Conservation (phyloP, 129 eudicot genomes). For the Silybum marianum region DNA sequence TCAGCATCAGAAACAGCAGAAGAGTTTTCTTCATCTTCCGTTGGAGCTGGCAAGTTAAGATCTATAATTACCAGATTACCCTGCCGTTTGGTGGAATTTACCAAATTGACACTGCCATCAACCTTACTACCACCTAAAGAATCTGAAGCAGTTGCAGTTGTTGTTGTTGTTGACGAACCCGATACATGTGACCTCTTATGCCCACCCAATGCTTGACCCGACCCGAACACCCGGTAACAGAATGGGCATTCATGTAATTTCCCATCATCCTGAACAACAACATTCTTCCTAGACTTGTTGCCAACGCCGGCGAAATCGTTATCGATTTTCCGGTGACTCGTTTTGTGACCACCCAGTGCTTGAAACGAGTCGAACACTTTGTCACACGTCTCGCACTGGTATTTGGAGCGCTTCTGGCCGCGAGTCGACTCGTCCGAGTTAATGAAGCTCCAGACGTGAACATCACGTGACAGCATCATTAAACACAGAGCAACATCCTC, state of each 20-base stretch:
- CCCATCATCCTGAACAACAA: slow-evolving; percentile 1
- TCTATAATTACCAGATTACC: slow-evolving; percentile 32
- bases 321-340: slow-evolving; percentile 39
- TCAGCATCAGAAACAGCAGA: slow-evolving; percentile 34
- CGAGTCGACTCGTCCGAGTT: background rate
- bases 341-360: slow-evolving; percentile 57
- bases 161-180: slow-evolving; percentile 7
- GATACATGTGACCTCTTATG: slow-evolving; percentile 54
- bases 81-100: background rate
- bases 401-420: slow-evolving; percentile 9
- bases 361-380: slow-evolving; percentile 47
- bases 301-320: slow-evolving; percentile 14
- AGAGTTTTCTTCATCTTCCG: slow-evolving; percentile 43
- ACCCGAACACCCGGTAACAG: slow-evolving; percentile 50
- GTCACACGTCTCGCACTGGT: slow-evolving; percentile 43
- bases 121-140: slow-evolving; percentile 2
- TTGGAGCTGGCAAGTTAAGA: slow-evolving; percentile 58
- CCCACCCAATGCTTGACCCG: slow-evolving; percentile 70
- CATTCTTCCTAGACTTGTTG: background rate
- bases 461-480: slow-evolving; percentile 61
- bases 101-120: slow-evolving; percentile 19
- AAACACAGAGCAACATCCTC: slow-evolving; percentile 56
- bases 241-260: slow-evolving; percentile 52
- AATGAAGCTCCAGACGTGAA: slow-evolving; percentile 9
- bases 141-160: slow-evolving; percentile 7